Evolutionary conservation across 23 red algal genomes (phyloP).

Genomic region (Gracilaria caudata): DNA sequence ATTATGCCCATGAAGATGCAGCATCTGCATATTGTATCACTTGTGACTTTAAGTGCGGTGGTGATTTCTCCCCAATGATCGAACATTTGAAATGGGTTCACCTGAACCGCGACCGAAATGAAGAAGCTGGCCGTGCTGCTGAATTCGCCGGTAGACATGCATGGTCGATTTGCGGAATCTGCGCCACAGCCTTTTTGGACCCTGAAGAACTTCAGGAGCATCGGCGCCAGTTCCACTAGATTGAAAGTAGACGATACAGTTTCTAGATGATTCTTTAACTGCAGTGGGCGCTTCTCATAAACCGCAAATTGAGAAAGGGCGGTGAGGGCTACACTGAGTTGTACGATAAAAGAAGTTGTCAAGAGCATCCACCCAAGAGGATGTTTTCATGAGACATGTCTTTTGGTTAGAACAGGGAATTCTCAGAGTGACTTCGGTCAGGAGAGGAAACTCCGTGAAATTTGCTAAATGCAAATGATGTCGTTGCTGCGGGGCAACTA

Average conservation of each 20-base stretch:
- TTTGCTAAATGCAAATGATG: too few relatives aligned
- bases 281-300: too few relatives aligned
- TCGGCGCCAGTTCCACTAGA: background rate
- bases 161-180: constrained; percentile 2
- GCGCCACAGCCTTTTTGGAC: constrained; percentile 15
- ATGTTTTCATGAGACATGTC: too few relatives aligned
- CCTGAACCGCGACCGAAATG: background rate
- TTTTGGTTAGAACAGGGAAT: too few relatives aligned
- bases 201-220: background rate
- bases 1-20: background rate
- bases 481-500: too few relatives aligned
- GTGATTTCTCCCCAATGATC: constrained; percentile 11
- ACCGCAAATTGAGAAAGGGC: too few relatives aligned
- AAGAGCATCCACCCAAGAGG: too few relatives aligned
- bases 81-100: constrained; percentile 12
- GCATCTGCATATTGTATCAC: constrained; percentile 5
- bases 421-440: too few relatives aligned
- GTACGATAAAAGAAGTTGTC: too few relatives aligned
- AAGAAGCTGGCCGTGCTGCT: background rate
- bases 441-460: too few relatives aligned
- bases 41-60: constrained; percentile 16
- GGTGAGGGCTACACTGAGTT: too few relatives aligned
- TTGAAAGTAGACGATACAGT: background rate
- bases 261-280: background rate
- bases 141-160: background rate